These are phyloP conservation scores for Xylariales sp. DNA, from an alignment of 2,329 filamentous ascomycete species.

Conservation along the genomic window DNA sequence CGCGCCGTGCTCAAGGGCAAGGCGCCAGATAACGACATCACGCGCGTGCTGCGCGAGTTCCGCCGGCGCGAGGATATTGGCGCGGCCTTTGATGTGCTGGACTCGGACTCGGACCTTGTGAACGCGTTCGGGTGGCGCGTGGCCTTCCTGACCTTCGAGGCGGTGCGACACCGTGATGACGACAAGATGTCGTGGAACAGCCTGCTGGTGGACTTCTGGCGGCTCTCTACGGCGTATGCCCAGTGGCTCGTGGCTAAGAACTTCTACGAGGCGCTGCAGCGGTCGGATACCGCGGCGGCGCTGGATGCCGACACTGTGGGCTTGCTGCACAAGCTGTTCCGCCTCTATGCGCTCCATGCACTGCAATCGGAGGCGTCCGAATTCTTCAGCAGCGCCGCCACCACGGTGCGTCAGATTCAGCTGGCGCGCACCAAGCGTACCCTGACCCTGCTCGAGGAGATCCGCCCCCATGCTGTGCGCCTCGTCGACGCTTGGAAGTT, in stretches of 20 bases:
- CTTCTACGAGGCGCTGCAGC: constrained; percentile 47
- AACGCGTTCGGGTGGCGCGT: constrained; percentile 73
- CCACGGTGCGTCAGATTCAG: constrained; percentile 68
- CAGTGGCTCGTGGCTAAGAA: constrained; percentile 77
- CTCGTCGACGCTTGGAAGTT: constrained; percentile 74
- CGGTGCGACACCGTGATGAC: constrained; percentile 67
- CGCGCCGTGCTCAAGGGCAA: constrained; percentile 64
- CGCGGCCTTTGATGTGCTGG: constrained; percentile 71
- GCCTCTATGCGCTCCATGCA: constrained; percentile 67
- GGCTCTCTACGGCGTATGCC: constrained; percentile 68
- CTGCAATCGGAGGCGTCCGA: constrained; percentile 65
- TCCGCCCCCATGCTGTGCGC: constrained; percentile 67
- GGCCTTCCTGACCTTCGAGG: constrained; percentile 70
- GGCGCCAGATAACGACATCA: constrained; percentile 60
- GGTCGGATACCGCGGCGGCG: constrained; percentile 42
- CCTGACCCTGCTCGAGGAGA: constrained; percentile 65
- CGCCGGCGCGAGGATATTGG: constrained; percentile 63
- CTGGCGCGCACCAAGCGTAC: constrained; percentile 61
- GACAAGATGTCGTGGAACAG: constrained; percentile 77
- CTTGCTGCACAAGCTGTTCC: constrained; percentile 69
- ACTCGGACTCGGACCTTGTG: constrained; percentile 65
- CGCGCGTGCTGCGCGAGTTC: constrained; percentile 61
- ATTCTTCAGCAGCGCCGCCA: constrained; percentile 67
- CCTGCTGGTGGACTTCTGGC: constrained; percentile 73
- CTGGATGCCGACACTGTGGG: constrained; percentile 53